phyloP scores from a whole-genome alignment of 331 rosid species.

The Rosa hybrid region DNA sequence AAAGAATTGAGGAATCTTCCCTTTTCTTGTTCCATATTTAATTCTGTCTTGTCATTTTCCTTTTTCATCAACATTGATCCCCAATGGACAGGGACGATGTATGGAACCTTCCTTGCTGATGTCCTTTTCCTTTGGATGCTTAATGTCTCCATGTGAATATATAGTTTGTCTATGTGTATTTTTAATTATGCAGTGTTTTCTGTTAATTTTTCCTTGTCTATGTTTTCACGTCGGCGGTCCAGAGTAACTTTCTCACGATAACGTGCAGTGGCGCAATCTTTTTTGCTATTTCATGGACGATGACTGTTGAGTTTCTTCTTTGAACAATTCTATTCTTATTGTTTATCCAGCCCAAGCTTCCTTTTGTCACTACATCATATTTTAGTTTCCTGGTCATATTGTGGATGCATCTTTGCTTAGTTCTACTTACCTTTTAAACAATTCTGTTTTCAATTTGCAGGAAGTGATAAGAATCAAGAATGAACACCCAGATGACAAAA shows the following conservation, averaged over 20 bases:
- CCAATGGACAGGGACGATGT: constrained; percentile 10
- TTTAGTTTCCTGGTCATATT: constrained; percentile 19
- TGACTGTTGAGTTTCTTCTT: constrained; percentile 16
- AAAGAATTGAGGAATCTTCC: constrained; percentile 26
- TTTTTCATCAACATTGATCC: not conserved
- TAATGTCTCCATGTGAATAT: constrained; percentile 12
- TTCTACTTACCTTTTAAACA: constrained; percentile 23
- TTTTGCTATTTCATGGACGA: constrained; percentile 20
- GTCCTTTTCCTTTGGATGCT: constrained; percentile 13
- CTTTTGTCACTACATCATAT: not conserved
- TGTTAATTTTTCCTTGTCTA: not conserved
- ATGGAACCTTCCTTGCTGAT: constrained; percentile 31
- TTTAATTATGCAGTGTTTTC: constrained; percentile 2
- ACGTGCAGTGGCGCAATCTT: not conserved
- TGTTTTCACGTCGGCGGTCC: constrained; percentile 4
- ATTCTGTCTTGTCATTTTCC: constrained; percentile 3
- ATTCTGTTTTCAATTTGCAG: constrained; percentile 44
- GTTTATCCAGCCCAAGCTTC: not conserved
- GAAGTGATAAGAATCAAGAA: constrained; percentile 82
- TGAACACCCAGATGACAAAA: constrained; percentile 91
- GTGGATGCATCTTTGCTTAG: constrained; percentile 15
- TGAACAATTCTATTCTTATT: not conserved
- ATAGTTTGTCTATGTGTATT: not conserved
- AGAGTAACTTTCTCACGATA: not conserved
- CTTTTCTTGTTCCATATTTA: constrained; percentile 5